Evolutionary conservation across 2,329 filamentous ascomycete species (phyloP), one percentile per base, ranked within the genome.

Genomic region (Fusarium sp.): DNA sequence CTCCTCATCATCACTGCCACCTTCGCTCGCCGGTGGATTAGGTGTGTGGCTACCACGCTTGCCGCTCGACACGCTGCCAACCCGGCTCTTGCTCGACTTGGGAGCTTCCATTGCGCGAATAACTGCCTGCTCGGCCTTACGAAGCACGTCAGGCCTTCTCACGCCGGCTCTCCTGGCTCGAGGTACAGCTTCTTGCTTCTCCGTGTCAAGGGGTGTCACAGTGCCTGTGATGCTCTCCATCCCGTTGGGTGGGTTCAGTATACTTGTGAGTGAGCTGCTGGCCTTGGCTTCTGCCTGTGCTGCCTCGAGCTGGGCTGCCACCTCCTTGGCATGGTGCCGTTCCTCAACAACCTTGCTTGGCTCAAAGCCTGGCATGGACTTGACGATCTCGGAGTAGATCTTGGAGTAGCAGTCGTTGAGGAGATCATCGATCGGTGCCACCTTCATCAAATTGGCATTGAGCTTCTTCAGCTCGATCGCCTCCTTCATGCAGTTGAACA

Each of bases 391-490:
- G 20, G 88, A 87, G 80, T 94, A 97, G 18, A 97, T 86, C 58
- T 91, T 88, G 1, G 94, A 93, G 82, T 98, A 99, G 58, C 94
- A 92, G 82, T 99, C 97, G 25, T 92, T 93, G 74, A 98, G 93
- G n/a, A 98, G 88, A 79, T 99, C 97, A 78, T 99, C 97, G 52
- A 98, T 96, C 11, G 92, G 88, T 0, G 91, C 90, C 1, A 93
- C 90, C 82, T 98, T 98, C 89, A 97, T 97, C 9, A 98, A 87
- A 56, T 92, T 93, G 45, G 92, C 92, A 80, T 99, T 99, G 52
- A 98, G 89, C 81, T 91, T 91, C 80, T 91, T 91, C 48, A 91
- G 75, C 71, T 91, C 89, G 11, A 90, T 87, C 0, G 86, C 84
- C 56, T 91, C 89, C 77, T 88, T 90, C 82, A 91, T 85, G 66